Evolutionary conservation across 805 yeast genomes (phyloP).

Genomic region (Ogataea naganishii): DNA sequence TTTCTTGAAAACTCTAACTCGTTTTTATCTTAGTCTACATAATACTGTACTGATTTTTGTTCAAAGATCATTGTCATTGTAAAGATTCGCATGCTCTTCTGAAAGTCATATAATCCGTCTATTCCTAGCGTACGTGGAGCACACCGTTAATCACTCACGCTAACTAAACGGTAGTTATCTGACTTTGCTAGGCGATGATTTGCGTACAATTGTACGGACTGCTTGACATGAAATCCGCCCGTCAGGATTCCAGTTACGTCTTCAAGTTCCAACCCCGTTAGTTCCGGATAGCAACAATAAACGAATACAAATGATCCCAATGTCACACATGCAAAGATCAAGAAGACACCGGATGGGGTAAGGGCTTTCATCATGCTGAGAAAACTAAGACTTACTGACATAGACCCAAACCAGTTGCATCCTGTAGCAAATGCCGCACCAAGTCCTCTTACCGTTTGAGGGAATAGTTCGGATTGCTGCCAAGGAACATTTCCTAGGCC

Average conservation of each 20-base stretch:
- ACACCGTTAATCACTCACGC: neutral
- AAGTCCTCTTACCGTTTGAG: slow-evolving; percentile 44
- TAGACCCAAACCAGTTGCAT: slow-evolving; percentile 44
- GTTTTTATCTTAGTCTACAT: neutral
- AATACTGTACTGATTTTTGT: neutral
- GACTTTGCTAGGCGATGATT: neutral
- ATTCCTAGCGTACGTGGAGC: neutral
- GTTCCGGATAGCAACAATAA: slow-evolving; percentile 40
- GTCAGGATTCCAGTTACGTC: slow-evolving; percentile 38
- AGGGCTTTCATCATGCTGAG: slow-evolving; percentile 43
- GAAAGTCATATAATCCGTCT: neutral
- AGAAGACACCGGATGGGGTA: slow-evolving; percentile 39
- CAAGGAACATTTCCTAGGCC: slow-evolving; percentile 52
- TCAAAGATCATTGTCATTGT: neutral
- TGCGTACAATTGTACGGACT: slow-evolving; percentile 24
- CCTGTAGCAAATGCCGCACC: slow-evolving; percentile 31
- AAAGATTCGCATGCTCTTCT: neutral
- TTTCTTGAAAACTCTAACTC: neutral
- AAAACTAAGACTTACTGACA: slow-evolving; percentile 42
- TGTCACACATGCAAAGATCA: slow-evolving; percentile 37
- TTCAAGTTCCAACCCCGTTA: slow-evolving; percentile 42
- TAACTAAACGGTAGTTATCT: slow-evolving; percentile 1
- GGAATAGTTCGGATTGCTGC: slow-evolving; percentile 51
- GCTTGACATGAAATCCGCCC: slow-evolving; percentile 39
- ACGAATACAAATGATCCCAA: slow-evolving; percentile 33